Percentiles rank a stretch among this genome's conserved stretches.
phyloP scores from a whole-genome alignment of 352 stramenopile species.

The Pythium sukuiense region DNA sequence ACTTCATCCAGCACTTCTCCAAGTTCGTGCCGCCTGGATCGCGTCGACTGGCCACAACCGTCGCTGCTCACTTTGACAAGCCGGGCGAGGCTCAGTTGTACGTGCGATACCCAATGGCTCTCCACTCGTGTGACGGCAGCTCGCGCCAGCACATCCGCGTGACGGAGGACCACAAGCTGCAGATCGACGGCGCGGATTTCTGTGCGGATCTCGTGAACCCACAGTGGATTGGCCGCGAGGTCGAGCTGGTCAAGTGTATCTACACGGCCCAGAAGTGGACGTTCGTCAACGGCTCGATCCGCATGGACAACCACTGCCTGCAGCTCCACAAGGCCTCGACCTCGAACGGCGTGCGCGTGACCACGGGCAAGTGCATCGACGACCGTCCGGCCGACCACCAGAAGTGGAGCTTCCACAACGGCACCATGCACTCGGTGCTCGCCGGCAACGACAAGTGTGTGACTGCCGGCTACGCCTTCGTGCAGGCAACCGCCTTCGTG shows the following conservation, averaged over 20 bases:
- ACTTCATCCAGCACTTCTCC: conserved; percentile 91
- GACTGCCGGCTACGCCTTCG: conserved; percentile 76
- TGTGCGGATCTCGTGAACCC: conserved; percentile 58
- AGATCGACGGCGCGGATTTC: conserved; percentile 57
- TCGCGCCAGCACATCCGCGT: conserved; percentile 57
- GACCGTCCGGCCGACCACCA: conserved; percentile 42
- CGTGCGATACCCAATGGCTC: conserved; percentile 53
- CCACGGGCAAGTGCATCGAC: conserved; percentile 43
- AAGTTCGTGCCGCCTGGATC: conserved; percentile 83
- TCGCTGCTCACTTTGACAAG: conserved; percentile 46
- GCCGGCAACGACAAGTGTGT: conserved; percentile 59
- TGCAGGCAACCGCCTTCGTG: conserved; percentile 67
- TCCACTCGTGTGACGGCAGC: conserved; percentile 66
- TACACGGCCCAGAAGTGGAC: conserved; percentile 71
- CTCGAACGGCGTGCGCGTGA: conserved; percentile 51
- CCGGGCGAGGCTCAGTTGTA: conserved; percentile 67
- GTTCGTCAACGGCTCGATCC: conserved; percentile 57
- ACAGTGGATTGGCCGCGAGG: conserved; percentile 55
- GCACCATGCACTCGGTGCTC: conserved; percentile 51
- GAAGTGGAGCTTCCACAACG: conserved; percentile 63
- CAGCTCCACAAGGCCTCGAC: conserved; percentile 67
- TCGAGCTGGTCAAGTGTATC: conserved; percentile 63
- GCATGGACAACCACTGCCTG: conserved; percentile 64
- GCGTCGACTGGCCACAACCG: conserved; percentile 55
- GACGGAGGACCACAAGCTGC: conserved; percentile 69